These are phyloP conservation scores for Lizonia empirigonia DNA, from an alignment of 2,329 filamentous ascomycete species.

Conservation along the genomic window DNA sequence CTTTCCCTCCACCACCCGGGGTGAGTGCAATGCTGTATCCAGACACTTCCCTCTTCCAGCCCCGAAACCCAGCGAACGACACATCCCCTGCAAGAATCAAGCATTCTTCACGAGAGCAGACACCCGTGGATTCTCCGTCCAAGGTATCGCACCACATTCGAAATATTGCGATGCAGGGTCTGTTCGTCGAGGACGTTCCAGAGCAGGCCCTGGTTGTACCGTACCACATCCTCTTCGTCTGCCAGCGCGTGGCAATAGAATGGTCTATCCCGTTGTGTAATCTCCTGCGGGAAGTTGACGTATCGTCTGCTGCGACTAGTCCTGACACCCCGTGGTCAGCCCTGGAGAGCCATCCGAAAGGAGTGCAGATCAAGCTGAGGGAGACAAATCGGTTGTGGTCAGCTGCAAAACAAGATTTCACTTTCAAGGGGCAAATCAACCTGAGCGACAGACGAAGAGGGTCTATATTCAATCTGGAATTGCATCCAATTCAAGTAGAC, in stretches of 20 bases:
- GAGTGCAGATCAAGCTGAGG: conserved; percentile 4
- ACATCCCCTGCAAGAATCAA: neutral
- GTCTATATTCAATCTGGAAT: conserved; percentile 33
- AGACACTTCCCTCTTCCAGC: neutral
- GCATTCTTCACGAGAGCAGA: neutral
- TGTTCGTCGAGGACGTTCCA: conserved; percentile 35
- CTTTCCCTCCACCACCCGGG: conserved; percentile 1
- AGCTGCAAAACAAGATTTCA: conserved; percentile 34
- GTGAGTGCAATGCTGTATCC: neutral
- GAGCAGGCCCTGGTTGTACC: conserved; percentile 22
- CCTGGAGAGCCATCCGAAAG: conserved; percentile 12
- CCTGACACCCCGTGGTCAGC: conserved; percentile 30
- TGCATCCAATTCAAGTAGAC: conserved; percentile 37
- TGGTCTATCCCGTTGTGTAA: conserved; percentile 17
- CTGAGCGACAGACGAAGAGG: conserved; percentile 23
- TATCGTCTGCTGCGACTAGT: conserved; percentile 8
- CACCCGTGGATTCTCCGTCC: conserved; percentile 18
- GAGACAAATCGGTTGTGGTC: conserved; percentile 35
- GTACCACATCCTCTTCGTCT: conserved; percentile 45
- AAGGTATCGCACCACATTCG: conserved; percentile 34
- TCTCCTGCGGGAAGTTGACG: conserved; percentile 21
- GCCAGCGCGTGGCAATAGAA: conserved; percentile 33
- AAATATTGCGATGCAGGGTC: conserved; percentile 31
- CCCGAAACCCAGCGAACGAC: neutral
- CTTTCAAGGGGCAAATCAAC: conserved; percentile 41